Conservation (phyloP, 108 stramenopile species). For the Stephanodiscus triporus region DNA sequence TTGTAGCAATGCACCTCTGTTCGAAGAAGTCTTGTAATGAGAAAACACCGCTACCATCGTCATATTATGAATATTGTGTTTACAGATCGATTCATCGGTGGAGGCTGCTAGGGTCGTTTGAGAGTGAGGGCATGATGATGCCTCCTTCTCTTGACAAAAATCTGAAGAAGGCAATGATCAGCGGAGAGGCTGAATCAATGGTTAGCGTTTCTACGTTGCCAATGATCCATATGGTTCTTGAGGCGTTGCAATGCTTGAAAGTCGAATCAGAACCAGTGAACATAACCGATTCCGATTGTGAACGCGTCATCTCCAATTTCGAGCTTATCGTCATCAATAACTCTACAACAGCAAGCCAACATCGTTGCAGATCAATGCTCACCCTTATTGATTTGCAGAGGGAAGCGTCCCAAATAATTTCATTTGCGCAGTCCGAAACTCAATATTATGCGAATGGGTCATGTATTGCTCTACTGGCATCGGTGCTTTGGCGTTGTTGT, state of each 20-base stretch:
- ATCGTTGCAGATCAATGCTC: slow-evolving; percentile 36
- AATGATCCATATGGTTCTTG: slow-evolving; percentile 16
- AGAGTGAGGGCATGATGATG: slow-evolving; percentile 3
- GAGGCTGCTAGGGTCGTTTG: slow-evolving; percentile 16
- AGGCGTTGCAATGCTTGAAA: neutral
- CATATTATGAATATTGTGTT: slow-evolving; percentile 43
- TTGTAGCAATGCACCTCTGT: slow-evolving; percentile 7
- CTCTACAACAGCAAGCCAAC: slow-evolving; percentile 19
- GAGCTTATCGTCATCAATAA: slow-evolving; percentile 25
- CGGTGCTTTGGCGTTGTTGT: slow-evolving; percentile 30
- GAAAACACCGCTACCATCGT: slow-evolving; percentile 17
- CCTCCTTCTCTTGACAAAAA: slow-evolving; percentile 13
- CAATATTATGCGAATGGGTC: neutral
- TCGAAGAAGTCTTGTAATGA: slow-evolving; percentile 1
- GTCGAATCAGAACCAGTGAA: neutral
- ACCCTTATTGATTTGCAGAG: slow-evolving; percentile 30
- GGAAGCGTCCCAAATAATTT: slow-evolving; percentile 36
- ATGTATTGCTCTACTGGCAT: slow-evolving; percentile 23
- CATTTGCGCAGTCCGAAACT: slow-evolving; percentile 7
- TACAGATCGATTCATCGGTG: slow-evolving; percentile 39
- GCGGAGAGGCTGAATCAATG: slow-evolving; percentile 24
- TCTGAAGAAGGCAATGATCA: neutral
- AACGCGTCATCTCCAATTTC: slow-evolving; percentile 22
- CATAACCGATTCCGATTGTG: neutral
- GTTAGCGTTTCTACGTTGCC: slow-evolving; percentile 22